Percentiles rank a stretch among this genome's conserved stretches.
These are phyloP conservation scores for Calonectria leucothoes DNA, from an alignment of 2,329 filamentous ascomycete genomes.

Conservation along the genomic window DNA sequence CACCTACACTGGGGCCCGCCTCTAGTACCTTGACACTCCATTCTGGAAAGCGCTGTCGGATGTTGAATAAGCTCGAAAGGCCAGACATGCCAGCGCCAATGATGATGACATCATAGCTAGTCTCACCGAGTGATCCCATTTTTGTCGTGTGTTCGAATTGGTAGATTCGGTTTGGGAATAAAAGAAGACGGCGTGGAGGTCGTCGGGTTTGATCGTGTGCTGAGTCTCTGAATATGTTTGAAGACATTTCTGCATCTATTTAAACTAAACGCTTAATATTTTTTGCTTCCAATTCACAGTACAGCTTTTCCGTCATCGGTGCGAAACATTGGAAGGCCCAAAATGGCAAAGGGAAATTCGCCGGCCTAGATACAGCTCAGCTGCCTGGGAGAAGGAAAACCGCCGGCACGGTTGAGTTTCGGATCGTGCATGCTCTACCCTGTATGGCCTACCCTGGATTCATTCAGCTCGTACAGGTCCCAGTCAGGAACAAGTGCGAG, in stretches of 20 bases:
- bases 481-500: background rate
- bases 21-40: slow-evolving; percentile 35
- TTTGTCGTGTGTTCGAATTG: background rate
- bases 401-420: background rate
- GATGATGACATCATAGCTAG: slow-evolving; percentile 32
- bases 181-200: background rate
- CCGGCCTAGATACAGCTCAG: background rate
- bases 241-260: background rate
- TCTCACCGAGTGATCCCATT: slow-evolving; percentile 30
- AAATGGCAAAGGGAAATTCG: background rate
- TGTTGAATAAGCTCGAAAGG: slow-evolving; percentile 53
- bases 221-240: background rate
- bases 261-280: background rate
- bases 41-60: slow-evolving; percentile 45
- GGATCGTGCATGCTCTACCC: background rate
- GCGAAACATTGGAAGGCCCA: background rate
- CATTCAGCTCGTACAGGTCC: too few species aligned
- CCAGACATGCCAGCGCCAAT: slow-evolving; percentile 48
- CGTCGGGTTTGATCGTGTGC: background rate
- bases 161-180: background rate
- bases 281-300: background rate
- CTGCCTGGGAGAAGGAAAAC: background rate
- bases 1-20: slow-evolving; percentile 33
- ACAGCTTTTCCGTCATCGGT: background rate
- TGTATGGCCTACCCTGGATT: too few species aligned